phyloP scores from a whole-genome alignment of 169 alveolate species.

The Neospora caninum region DNA sequence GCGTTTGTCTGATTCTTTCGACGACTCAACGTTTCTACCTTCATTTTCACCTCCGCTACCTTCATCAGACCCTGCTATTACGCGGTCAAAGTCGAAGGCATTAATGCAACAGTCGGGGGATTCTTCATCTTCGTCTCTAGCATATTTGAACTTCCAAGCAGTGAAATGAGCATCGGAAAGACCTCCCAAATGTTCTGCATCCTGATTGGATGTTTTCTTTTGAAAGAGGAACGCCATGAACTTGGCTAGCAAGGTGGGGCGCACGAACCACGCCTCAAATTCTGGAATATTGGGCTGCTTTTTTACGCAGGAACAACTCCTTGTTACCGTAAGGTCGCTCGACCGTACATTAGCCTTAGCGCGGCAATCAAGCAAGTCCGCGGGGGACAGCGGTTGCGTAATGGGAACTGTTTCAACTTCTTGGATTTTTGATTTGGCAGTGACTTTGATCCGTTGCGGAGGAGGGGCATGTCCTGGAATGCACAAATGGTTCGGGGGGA shows the following conservation, averaged over 20 bases:
- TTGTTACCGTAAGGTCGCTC: neutral
- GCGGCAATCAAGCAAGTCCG: neutral
- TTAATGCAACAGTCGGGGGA: neutral
- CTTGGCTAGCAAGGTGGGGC: neutral
- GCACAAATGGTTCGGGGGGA: neutral
- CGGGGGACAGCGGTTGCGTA: neutral
- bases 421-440: neutral
- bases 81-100: conserved; percentile 30
- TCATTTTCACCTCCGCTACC: neutral
- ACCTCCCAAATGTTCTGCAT: neutral
- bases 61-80: neutral
- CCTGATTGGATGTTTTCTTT: neutral
- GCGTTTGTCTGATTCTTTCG: neutral
- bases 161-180: neutral
- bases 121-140: neutral
- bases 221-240: neutral
- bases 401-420: neutral
- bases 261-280: conserved; percentile 5
- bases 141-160: neutral
- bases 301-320: neutral
- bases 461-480: conserved; percentile 22
- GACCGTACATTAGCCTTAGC: neutral
- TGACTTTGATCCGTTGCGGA: neutral
- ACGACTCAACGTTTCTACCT: neutral
- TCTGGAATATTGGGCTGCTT: neutral